phyloP scores from a whole-genome alignment of 768 basidiomycete genomes.

The Filobasidium floriforme region DNA sequence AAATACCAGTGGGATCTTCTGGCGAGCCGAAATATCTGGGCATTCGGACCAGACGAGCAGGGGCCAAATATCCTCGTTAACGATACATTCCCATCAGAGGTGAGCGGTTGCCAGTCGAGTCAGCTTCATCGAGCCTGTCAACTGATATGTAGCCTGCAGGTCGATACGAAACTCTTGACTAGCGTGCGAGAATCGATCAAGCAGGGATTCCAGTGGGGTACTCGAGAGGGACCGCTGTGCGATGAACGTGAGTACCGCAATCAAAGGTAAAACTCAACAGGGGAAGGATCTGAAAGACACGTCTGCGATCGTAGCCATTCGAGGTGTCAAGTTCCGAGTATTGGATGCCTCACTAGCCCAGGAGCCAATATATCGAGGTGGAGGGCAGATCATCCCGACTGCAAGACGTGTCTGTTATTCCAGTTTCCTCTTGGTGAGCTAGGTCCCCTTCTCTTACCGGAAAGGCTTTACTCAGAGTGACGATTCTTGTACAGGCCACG shows the following conservation, averaged over 20 bases:
- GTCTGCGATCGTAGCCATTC: conserved; percentile 61
- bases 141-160: conserved; percentile 46
- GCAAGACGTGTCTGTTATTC: conserved; percentile 99
- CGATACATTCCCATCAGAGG: conserved; percentile 91
- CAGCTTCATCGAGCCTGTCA: neutral
- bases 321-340: conserved; percentile 95
- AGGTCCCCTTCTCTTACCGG: conserved; percentile 7
- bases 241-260: conserved; percentile 77
- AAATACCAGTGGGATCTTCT: conserved; percentile 98
- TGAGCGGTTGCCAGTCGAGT: conserved; percentile 38
- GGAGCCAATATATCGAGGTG: conserved; percentile 95
- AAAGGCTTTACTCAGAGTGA: neutral
- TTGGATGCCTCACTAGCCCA: conserved; percentile 84
- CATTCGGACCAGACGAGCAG: conserved; percentile 93
- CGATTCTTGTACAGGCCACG: conserved; percentile 60
- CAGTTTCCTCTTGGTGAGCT: conserved; percentile 88
- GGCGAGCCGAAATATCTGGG: conserved; percentile 97
- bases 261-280: neutral
- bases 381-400: conserved; percentile 97
- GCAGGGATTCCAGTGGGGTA: conserved; percentile 99
- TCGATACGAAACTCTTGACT: conserved; percentile 84
- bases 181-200: conserved; percentile 91
- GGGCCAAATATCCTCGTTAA: conserved; percentile 90
- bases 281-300: neutral
- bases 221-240: conserved; percentile 92